Conservation (phyloP, 352 stramenopile genomes). For the Globisporangium parvum region DNA sequence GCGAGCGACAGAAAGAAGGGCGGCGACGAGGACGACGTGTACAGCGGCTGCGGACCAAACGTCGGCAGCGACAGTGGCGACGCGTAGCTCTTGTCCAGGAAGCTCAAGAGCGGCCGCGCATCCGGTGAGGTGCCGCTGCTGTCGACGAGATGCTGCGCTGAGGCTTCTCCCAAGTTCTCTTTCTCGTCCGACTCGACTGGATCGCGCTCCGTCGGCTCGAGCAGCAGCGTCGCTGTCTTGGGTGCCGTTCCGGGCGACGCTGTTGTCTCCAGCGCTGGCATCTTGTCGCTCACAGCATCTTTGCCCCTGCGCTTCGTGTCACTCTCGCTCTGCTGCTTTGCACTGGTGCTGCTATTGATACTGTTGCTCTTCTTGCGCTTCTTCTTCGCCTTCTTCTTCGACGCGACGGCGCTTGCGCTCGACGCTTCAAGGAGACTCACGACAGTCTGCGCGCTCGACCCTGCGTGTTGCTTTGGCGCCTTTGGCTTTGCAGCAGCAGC, state of each 20-base stretch:
- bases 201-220: background rate
- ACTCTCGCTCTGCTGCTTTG: background rate
- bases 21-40: conserved; percentile 21
- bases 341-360: no score
- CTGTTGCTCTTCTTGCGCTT: conserved; percentile 15
- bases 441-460: conserved; percentile 1
- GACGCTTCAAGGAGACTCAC: conserved; percentile 3
- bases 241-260: background rate
- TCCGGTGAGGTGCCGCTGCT: conserved; percentile 17
- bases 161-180: background rate
- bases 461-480: background rate
- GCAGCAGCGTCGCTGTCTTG: background rate
- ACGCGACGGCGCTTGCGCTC: background rate
- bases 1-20: conserved; percentile 57
- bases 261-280: background rate
- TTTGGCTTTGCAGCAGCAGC: conserved; percentile 14
- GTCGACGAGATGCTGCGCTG: background rate
- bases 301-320: no score
- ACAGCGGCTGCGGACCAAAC: conserved; percentile 44
- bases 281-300: no score
- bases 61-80: conserved; percentile 24
- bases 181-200: background rate
- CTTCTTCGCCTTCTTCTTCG: conserved; percentile 20
- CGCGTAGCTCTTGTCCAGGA: conserved; percentile 31
- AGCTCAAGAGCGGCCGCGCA: conserved; percentile 23